Evolutionary conservation across 2,329 filamentous ascomycete species (phyloP).

Genomic region (Pestalotiopsis sp.): DNA sequence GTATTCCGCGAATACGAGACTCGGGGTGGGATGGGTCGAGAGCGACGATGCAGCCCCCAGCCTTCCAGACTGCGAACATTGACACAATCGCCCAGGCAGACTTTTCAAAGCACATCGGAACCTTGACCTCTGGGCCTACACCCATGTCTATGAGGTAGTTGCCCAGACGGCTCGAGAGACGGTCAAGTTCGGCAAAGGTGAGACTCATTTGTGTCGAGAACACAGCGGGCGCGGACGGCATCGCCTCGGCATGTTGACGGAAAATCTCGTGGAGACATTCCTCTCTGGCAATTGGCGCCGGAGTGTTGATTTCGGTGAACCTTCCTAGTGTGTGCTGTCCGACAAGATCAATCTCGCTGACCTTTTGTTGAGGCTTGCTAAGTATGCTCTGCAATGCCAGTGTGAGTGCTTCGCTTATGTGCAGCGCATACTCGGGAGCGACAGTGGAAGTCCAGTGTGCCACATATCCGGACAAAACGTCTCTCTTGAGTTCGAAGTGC

Average conservation of each 20-base stretch:
- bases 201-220: slow-evolving; percentile 18
- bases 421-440: slow-evolving; percentile 5
- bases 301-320: slow-evolving; percentile 13
- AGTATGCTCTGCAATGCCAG: slow-evolving; percentile 9
- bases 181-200: slow-evolving; percentile 31
- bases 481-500: slow-evolving; percentile 13
- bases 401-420: slow-evolving; percentile 12
- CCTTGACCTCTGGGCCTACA: slow-evolving; percentile 30
- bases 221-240: slow-evolving; percentile 3
- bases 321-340: not conserved
- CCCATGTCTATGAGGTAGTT: slow-evolving; percentile 22
- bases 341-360: slow-evolving; percentile 12
- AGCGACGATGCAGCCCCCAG: slow-evolving; percentile 7
- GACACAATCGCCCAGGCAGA: slow-evolving; percentile 30
- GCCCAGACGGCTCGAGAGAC: slow-evolving; percentile 24
- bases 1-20: slow-evolving; percentile 11
- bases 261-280: slow-evolving; percentile 16
- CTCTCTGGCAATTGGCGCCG: slow-evolving; percentile 8
- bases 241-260: slow-evolving; percentile 5
- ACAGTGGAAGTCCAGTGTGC: slow-evolving; percentile 12
- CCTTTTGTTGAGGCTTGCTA: slow-evolving; percentile 6
- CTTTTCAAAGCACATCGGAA: slow-evolving; percentile 40
- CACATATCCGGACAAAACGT: slow-evolving; percentile 11
- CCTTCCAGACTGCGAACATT: slow-evolving; percentile 14
- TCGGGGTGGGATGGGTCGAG: slow-evolving; percentile 13